These are phyloP conservation scores for Stephania japonica DNA, from an alignment of 164 flowering plant species.

Conservation along the genomic window DNA sequence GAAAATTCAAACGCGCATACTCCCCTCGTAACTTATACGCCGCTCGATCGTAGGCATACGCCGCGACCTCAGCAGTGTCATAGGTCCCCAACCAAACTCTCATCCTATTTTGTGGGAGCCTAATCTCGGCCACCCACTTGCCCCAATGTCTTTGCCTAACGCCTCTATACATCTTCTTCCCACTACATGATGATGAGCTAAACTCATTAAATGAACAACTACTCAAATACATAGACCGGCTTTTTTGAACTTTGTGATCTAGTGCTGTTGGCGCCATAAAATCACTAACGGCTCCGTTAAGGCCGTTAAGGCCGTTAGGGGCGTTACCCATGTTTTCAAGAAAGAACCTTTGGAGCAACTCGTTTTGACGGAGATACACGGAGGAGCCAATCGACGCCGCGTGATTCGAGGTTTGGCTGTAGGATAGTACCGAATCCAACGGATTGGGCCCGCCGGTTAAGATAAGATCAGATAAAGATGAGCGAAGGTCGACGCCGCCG, in stretches of 20 bases:
- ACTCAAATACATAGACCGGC: neutral
- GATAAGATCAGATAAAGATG: conserved; percentile 56
- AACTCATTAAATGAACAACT: neutral
- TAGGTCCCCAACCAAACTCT: conserved; percentile 97
- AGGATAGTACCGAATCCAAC: conserved; percentile 59
- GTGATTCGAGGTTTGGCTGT: conserved; percentile 19
- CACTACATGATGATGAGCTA: conserved; percentile 13
- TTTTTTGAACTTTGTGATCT: conserved; percentile 1
- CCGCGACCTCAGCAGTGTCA: conserved; percentile 83
- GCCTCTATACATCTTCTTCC: conserved; percentile 86
- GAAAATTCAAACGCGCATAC: conserved; percentile 84
- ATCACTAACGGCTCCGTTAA: conserved; percentile 4
- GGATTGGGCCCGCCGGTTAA: conserved; percentile 46
- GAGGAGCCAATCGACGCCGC: conserved; percentile 64
- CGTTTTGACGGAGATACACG: conserved; percentile 65
- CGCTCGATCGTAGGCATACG: conserved; percentile 88
- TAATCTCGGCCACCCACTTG: conserved; percentile 97
- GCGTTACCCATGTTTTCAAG: conserved; percentile 22
- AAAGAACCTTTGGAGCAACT: conserved; percentile 48
- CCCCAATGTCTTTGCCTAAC: conserved; percentile 99
- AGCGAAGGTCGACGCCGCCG: conserved; percentile 21
- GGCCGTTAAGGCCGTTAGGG: conserved; percentile 4
- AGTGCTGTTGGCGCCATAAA: neutral
- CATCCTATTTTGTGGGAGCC: conserved; percentile 85
- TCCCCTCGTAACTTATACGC: conserved; percentile 89